Percentiles rank a stretch among this genome's conserved stretches.
Evolutionary conservation across 805 yeast genomes (phyloP).

Genomic region (Myxozyma melibiosi): DNA sequence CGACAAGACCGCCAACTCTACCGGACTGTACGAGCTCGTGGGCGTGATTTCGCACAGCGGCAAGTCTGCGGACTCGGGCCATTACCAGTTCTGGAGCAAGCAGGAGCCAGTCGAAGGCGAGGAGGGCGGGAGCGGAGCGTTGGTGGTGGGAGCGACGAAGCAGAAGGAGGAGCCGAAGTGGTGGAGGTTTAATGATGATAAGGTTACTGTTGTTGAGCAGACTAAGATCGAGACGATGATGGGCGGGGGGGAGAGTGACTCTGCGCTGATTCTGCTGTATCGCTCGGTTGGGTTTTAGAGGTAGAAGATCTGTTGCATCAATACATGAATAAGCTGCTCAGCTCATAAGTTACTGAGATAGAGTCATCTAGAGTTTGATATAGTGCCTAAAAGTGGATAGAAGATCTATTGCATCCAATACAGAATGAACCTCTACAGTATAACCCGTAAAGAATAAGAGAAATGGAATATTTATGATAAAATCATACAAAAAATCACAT

Average conservation of each 20-base stretch:
- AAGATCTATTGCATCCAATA: too few species aligned
- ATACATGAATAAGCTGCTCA: too few species aligned
- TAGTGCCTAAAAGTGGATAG: too few species aligned
- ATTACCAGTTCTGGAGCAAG: slow-evolving; percentile 85
- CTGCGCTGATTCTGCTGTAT: slow-evolving; percentile 86
- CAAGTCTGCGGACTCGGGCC: slow-evolving; percentile 95
- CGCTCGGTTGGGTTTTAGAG: slow-evolving; percentile 68
- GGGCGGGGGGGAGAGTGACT: slow-evolving; percentile 97
- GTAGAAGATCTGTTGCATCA: slow-evolving; percentile 4
- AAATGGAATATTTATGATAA: not conserved
- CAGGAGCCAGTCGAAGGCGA: slow-evolving; percentile 57
- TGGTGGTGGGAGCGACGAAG: slow-evolving; percentile 15
- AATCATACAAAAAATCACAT: not conserved
- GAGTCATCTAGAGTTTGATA: too few species aligned
- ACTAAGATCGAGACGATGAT: slow-evolving; percentile 83
- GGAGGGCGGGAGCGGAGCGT: slow-evolving; percentile 7
- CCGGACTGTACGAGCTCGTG: slow-evolving; percentile 79
- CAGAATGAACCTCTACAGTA: not conserved
- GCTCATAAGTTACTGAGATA: too few species aligned
- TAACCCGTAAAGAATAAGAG: not conserved
- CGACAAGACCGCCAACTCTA: slow-evolving; percentile 72
- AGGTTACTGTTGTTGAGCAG: slow-evolving; percentile 72
- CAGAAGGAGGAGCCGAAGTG: slow-evolving; percentile 63
- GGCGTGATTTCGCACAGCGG: slow-evolving; percentile 94
- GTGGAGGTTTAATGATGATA: slow-evolving; percentile 96